A percentile compares a stretch with the other conserved stretches of the same genome.
phyloP scores from a whole-genome alignment of 2,329 filamentous ascomycete species.

The Fusarium temperatum region DNA sequence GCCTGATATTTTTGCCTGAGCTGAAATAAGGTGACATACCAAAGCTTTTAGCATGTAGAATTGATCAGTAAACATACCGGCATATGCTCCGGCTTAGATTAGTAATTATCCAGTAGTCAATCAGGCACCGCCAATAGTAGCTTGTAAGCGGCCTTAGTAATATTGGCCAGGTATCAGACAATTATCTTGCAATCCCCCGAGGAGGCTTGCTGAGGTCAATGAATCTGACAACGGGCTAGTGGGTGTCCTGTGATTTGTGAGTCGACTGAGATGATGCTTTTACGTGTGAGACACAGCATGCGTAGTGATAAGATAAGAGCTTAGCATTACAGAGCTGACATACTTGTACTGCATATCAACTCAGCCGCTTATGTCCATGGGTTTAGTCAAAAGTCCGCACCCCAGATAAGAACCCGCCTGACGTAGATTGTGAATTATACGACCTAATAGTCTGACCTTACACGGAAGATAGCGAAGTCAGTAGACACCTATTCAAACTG shows the following conservation, averaged over 20 bases:
- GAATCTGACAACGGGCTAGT: background rate
- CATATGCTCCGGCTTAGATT: background rate
- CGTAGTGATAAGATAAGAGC: background rate
- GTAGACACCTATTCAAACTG: no score
- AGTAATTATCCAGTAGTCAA: no score
- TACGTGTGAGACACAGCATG: background rate
- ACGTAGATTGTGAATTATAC: no score
- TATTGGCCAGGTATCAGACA: background rate
- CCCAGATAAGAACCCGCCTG: background rate
- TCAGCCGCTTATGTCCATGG: accelerated
- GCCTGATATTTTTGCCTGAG: background rate
- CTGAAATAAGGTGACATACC: no score
- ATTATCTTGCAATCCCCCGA: background rate
- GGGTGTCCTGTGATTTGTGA: background rate
- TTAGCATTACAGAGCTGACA: background rate
- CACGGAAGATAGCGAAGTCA: no score
- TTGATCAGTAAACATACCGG: background rate
- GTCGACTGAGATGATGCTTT: accelerated
- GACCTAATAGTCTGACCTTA: no score
- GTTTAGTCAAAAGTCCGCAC: no score
- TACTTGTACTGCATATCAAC: background rate
- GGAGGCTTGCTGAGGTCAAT: no score
- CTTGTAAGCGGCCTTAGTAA: background rate
- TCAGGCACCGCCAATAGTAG: accelerated
- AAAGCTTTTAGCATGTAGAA: background rate